Conservation (phyloP, 306 rosid genomes). For the Dryas drummondii region DNA sequence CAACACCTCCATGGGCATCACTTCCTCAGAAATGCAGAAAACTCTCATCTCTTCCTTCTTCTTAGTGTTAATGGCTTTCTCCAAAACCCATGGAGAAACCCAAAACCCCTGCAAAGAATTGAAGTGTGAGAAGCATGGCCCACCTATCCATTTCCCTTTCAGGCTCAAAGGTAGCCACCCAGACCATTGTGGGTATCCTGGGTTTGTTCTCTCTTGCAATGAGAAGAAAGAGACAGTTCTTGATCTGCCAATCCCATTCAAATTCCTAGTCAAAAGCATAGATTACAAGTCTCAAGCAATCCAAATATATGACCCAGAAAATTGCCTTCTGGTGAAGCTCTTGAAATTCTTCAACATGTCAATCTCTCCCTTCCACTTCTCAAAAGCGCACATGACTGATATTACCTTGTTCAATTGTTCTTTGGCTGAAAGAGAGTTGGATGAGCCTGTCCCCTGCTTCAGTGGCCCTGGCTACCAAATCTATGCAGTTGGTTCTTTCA, state of each 20-base stretch:
- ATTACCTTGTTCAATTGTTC: constrained; percentile 36
- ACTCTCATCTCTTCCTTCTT: neutral
- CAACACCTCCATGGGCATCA: neutral
- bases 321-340: constrained; percentile 16
- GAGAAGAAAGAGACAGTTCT: constrained; percentile 9
- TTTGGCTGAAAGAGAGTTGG: neutral
- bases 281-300: constrained; percentile 35
- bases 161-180: constrained; percentile 19
- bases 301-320: constrained; percentile 8
- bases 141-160: constrained; percentile 37
- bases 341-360: constrained; percentile 9
- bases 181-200: constrained; percentile 22
- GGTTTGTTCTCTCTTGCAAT: constrained; percentile 37
- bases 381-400: accelerated
- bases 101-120: constrained; percentile 11
- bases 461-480: constrained; percentile 8
- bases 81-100: neutral
- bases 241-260: constrained; percentile 33
- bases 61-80: constrained; percentile 10
- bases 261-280: constrained; percentile 20
- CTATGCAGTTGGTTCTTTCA: neutral
- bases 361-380: constrained; percentile 23
- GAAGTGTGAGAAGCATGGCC: constrained; percentile 21
- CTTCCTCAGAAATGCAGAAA: neutral
- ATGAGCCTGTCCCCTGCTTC: neutral